Evolutionary conservation across 2,329 filamentous ascomycete genomes (phyloP).

Genomic region (Xylaria digitata): DNA sequence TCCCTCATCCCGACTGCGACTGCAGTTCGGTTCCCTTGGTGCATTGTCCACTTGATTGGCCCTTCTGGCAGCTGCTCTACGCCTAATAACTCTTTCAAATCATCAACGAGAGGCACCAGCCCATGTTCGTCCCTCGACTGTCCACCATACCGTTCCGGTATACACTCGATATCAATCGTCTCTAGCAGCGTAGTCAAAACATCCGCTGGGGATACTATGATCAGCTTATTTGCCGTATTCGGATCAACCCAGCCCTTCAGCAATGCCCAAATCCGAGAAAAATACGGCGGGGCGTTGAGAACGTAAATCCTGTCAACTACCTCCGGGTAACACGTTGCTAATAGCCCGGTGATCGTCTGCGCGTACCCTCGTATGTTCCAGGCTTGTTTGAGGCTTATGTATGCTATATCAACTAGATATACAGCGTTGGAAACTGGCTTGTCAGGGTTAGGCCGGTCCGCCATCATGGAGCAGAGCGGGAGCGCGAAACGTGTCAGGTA

Average conservation of each 20-base stretch:
- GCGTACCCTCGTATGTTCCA: conserved; percentile 30
- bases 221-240: conserved; percentile 27
- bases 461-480: conserved; percentile 29
- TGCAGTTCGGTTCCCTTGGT: conserved; percentile 24
- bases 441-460: conserved; percentile 18
- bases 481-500: conserved; percentile 33
- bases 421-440: conserved; percentile 25
- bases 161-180: conserved; percentile 30
- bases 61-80: conserved; percentile 28
- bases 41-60: conserved; percentile 29
- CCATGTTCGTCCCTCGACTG: conserved; percentile 25
- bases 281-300: conserved; percentile 28
- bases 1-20: conserved; percentile 28
- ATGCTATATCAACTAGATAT: conserved; percentile 27
- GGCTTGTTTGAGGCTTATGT: conserved; percentile 20
- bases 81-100: conserved; percentile 22
- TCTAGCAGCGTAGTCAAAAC: conserved; percentile 22
- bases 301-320: conserved; percentile 31
- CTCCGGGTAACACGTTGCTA: conserved; percentile 34
- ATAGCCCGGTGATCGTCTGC: conserved; percentile 23
- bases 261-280: conserved; percentile 27
- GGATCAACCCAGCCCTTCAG: conserved; percentile 32
- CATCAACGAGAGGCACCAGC: conserved; percentile 4
- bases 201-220: conserved; percentile 21
- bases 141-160: conserved; percentile 32